phyloP scores from a whole-genome alignment of 345 rosid genomes.

The Eucalyptus marginata region DNA sequence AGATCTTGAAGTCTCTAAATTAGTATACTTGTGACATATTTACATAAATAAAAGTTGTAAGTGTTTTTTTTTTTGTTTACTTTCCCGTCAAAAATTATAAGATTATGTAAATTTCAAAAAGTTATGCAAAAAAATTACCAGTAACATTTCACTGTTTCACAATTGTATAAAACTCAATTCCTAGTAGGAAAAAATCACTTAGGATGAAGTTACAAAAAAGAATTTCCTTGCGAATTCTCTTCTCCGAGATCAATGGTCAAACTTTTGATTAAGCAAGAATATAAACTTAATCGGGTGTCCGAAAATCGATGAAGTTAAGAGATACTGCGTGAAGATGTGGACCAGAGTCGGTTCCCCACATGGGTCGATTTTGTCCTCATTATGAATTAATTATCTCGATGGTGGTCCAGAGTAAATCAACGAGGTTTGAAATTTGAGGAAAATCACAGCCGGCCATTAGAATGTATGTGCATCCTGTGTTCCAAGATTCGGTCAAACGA shows the following conservation, averaged over 20 bases:
- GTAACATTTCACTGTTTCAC: background rate
- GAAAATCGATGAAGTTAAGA: background rate
- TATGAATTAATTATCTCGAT: background rate
- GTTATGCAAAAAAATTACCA: too few relatives aligned
- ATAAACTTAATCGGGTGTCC: background rate
- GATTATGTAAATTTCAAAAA: too few relatives aligned
- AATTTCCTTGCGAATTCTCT: background rate
- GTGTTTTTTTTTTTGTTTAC: too few relatives aligned
- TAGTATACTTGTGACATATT: too few relatives aligned
- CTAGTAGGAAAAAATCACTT: background rate
- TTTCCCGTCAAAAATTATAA: too few relatives aligned
- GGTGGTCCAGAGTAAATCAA: background rate
- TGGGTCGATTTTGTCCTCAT: background rate
- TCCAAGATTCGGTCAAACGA: background rate
- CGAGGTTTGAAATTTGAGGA: too few relatives aligned
- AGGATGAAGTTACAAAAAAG: background rate
- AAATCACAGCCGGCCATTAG: too few relatives aligned
- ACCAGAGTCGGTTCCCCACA: background rate
- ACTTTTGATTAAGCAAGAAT: background rate
- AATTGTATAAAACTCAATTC: background rate
- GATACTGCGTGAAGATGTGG: background rate
- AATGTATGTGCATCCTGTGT: background rate
- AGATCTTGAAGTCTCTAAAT: fast-evolving
- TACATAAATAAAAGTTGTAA: too few relatives aligned
- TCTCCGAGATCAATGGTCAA: background rate